Conservation (phyloP, 2,329 filamentous ascomycete genomes). For the Trichoderma hamatum region DNA sequence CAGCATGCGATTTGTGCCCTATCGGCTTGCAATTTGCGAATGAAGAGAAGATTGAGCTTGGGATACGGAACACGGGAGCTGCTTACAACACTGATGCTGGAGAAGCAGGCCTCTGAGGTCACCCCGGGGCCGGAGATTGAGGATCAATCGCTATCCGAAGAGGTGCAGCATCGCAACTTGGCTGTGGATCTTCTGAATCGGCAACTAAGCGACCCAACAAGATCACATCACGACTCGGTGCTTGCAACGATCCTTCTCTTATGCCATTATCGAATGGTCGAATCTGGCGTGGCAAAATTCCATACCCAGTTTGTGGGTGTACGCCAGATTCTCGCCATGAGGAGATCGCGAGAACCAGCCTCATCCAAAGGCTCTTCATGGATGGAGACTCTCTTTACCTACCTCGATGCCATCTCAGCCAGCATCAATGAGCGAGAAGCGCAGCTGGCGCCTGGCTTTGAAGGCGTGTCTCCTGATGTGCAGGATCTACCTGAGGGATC, state of each 20-base stretch:
- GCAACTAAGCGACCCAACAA: constrained; percentile 75
- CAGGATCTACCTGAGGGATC: constrained; percentile 61
- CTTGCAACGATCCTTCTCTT: constrained; percentile 84
- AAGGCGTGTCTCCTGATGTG: constrained; percentile 55
- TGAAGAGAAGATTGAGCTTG: constrained; percentile 71
- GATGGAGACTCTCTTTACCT: constrained; percentile 92
- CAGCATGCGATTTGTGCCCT: constrained; percentile 91
- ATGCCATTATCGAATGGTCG: constrained; percentile 90
- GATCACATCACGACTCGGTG: constrained; percentile 81
- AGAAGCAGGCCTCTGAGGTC: constrained; percentile 50
- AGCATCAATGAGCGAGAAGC: constrained; percentile 90
- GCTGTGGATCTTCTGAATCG: constrained; percentile 83
- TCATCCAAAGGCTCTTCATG: constrained; percentile 73
- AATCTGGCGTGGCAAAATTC: constrained; percentile 90
- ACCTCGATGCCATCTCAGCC: constrained; percentile 90
- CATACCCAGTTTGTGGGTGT: constrained; percentile 92
- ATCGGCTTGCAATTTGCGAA: constrained; percentile 85
- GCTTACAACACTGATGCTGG: constrained; percentile 51
- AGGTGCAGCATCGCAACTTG: constrained; percentile 77
- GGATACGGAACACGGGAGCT: constrained; percentile 59
- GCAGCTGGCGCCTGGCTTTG: constrained; percentile 71
- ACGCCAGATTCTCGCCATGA: constrained; percentile 82
- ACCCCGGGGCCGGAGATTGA: constrained; percentile 53
- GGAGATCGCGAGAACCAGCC: constrained; percentile 50
- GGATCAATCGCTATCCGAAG: constrained; percentile 73